Base-by-base conservation (phyloP, 345 rosid genomes). In the Citrus trifoliata region DNA sequence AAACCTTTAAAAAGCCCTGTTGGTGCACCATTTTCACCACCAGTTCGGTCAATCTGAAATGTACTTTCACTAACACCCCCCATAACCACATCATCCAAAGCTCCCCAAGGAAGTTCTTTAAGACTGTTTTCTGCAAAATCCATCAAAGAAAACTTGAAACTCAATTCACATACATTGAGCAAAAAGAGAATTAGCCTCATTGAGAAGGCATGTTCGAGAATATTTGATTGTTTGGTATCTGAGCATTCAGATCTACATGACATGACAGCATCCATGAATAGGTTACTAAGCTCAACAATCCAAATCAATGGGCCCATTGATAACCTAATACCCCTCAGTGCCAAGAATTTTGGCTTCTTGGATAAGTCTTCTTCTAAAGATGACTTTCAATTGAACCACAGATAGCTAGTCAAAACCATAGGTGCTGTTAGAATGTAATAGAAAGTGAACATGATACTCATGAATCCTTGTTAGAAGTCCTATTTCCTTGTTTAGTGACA, bases 51-150 rank as follows among this genome's bases (percentile, higher is more conserved):
- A 60, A 90, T 86, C 76, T 80, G 73, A 80, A 93, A 92, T 30
- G 85, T 85, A 79, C 99, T 95, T 88, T 92, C 87, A 38, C 99
- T 95, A 71, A 95, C 95, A 33, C 97, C 99, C 60, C 98, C 98
- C 99, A 95, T 95, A 32, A 95, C 98, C 75, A 95, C 97, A 85
- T 95, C 99, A 83, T 95, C 98, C 79, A 93, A 88, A 80, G 99
- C 90, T 46, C 99, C 98, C 99, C 99, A 95, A 48, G 90, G 89
- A 73, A 92, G 89, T 83, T 95, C 98, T 85, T 85, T 93, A 69
- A 90, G 87, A 4, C 76, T 83, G 53, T 83, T 84, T 73, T 84
- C 99, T 95, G 92, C 55, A 80, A 30, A 74, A 71, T 25, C 53
- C 76, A 79, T 70, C 71, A 58, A 25, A 5, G 59, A 77, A 33